These are phyloP conservation scores for Lavandula angustifolia DNA, from an alignment of 257 asterid species.

Conservation along the genomic window DNA sequence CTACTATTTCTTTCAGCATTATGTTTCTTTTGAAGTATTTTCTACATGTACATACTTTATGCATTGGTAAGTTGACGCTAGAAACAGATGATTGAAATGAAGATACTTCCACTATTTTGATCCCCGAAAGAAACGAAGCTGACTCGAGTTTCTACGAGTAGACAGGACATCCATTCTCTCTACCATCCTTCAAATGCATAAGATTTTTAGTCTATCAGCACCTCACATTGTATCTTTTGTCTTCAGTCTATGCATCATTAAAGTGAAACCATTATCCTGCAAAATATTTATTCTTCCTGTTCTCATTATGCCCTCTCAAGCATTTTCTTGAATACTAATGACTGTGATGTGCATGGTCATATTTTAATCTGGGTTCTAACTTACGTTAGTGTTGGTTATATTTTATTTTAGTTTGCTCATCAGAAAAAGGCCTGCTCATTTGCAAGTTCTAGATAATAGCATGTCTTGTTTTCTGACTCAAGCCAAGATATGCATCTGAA, in stretches of 20 bases:
- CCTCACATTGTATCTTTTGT: background rate
- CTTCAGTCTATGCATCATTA: constrained; percentile 11
- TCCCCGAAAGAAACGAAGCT: background rate
- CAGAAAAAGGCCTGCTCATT: background rate
- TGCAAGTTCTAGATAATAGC: background rate
- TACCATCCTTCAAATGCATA: background rate
- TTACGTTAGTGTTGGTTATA: background rate
- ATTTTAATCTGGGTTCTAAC: background rate
- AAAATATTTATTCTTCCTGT: background rate
- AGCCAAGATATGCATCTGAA: background rate
- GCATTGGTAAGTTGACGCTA: background rate
- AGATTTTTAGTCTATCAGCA: background rate
- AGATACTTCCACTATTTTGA: background rate
- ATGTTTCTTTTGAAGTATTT: background rate
- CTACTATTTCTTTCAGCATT: background rate
- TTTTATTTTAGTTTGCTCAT: background rate
- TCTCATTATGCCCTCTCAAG: background rate
- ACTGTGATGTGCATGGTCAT: background rate
- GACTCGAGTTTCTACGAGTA: too few relatives aligned
- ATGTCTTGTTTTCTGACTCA: constrained; percentile 5
- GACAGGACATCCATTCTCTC: background rate
- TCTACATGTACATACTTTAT: background rate
- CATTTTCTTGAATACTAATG: background rate
- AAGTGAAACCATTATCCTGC: constrained; percentile 10
- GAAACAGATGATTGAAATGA: constrained; percentile 10